These are phyloP conservation scores for Paraconiothyrium sp. DNA, from an alignment of 2,329 filamentous ascomycete species.

Conservation along the genomic window DNA sequence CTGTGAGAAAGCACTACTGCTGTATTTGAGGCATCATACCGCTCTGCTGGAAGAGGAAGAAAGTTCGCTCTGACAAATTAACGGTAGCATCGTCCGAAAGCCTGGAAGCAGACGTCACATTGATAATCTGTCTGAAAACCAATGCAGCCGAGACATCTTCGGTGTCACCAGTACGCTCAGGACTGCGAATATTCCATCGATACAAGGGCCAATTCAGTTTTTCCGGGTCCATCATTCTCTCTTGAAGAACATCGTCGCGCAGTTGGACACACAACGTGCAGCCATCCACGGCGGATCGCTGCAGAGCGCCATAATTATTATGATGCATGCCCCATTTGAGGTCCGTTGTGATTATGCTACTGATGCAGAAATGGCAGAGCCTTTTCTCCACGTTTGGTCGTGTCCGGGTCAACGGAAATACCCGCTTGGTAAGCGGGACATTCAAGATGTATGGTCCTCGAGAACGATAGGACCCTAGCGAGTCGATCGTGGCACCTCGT, in stretches of 20 bases:
- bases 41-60: slow-evolving; percentile 5
- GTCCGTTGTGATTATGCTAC: neutral
- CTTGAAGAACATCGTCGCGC: neutral
- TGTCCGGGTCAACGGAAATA: neutral
- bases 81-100: neutral
- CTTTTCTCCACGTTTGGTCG: neutral
- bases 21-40: neutral
- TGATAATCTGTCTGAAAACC: neutral
- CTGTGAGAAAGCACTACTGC: neutral
- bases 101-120: neutral
- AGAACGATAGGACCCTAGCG: neutral
- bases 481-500: neutral
- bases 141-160: neutral
- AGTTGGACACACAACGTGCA: neutral
- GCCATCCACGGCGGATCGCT: neutral
- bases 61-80: neutral
- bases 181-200: slow-evolving; percentile 1
- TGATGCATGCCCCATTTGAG: neutral
- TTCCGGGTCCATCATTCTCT: neutral
- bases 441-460: neutral
- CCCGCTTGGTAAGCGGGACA: neutral
- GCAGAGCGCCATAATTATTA: neutral
- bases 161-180: slow-evolving; percentile 1
- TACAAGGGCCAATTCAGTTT: neutral
- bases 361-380: neutral